Evolutionary conservation across 164 flowering plant genomes (phyloP).

Genomic region (Magnolia kwangsiensis): DNA sequence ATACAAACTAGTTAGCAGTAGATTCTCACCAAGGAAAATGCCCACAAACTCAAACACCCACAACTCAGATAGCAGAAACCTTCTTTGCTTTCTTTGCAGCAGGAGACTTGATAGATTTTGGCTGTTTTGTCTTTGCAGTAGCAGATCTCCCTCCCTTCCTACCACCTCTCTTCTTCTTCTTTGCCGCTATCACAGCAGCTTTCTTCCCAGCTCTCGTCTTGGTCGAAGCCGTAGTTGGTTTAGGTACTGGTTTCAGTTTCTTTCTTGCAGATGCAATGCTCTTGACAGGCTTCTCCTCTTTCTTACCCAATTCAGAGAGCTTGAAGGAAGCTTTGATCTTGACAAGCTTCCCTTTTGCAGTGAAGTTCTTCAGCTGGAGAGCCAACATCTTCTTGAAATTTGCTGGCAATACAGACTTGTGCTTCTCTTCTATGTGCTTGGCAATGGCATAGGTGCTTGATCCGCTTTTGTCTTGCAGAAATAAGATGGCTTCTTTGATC

Average conservation of each 20-base stretch:
- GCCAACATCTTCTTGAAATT: constrained; percentile 68
- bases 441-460: constrained; percentile 87
- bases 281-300: constrained; percentile 13
- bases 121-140: constrained; percentile 54
- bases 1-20: background rate
- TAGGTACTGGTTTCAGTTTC: constrained; percentile 1
- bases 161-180: constrained; percentile 28
- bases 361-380: constrained; percentile 64
- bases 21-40: background rate
- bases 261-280: background rate
- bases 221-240: constrained; percentile 7
- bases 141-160: constrained; percentile 36
- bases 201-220: constrained; percentile 15
- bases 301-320: constrained; percentile 45
- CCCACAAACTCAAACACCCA: background rate
- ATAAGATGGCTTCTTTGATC: constrained; percentile 70
- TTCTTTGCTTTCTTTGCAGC: constrained; percentile 39
- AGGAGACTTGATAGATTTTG: constrained; percentile 58
- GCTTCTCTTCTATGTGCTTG: constrained; percentile 79
- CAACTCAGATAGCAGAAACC: background rate
- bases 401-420: constrained; percentile 55
- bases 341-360: constrained; percentile 48
- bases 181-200: constrained; percentile 8
- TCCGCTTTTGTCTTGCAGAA: constrained; percentile 60
- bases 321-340: constrained; percentile 79